Evolutionary conservation across 1,139 yeast genomes (phyloP).

Genomic region (Geotrichum reessii): DNA sequence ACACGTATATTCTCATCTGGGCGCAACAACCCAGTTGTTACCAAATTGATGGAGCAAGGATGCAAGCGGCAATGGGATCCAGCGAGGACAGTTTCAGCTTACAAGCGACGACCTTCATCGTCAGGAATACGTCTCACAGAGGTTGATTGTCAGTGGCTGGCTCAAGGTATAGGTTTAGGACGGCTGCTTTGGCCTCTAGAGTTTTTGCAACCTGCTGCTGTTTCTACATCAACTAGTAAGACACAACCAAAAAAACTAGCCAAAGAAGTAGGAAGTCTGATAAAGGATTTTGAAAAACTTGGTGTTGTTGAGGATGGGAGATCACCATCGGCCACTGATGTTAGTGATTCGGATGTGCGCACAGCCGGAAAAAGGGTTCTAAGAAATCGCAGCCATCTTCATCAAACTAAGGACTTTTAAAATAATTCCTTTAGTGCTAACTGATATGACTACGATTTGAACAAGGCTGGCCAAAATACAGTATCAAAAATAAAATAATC

Average conservation of each 20-base stretch:
- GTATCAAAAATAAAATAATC: neutral
- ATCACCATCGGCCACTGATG: neutral
- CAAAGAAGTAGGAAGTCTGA: neutral
- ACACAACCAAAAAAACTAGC: neutral
- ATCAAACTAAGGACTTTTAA: neutral
- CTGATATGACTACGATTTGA: too few species aligned
- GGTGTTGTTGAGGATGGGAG: neutral
- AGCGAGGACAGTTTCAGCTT: neutral
- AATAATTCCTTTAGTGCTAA: neutral
- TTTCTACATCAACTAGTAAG: neutral
- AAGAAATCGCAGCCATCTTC: constrained; percentile 3
- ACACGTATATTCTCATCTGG: neutral
- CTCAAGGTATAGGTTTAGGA: constrained; percentile 61
- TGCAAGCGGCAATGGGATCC: constrained; percentile 65
- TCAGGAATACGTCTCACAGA: constrained; percentile 23
- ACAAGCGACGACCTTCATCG: constrained; percentile 1
- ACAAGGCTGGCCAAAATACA: too few species aligned
- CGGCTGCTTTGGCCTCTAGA: constrained; percentile 57
- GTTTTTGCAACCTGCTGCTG: constrained; percentile 22
- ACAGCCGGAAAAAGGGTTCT: constrained; percentile 1
- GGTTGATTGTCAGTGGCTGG: constrained; percentile 54
- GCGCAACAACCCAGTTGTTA: constrained; percentile 45
- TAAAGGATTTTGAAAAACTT: neutral
- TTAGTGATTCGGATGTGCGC: neutral
- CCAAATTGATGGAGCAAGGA: constrained; percentile 63